Evolutionary conservation across 23 red algal species (phyloP), one percentile per base, ranked within the genome.

Genomic region (Gracilaria gracilis): DNA sequence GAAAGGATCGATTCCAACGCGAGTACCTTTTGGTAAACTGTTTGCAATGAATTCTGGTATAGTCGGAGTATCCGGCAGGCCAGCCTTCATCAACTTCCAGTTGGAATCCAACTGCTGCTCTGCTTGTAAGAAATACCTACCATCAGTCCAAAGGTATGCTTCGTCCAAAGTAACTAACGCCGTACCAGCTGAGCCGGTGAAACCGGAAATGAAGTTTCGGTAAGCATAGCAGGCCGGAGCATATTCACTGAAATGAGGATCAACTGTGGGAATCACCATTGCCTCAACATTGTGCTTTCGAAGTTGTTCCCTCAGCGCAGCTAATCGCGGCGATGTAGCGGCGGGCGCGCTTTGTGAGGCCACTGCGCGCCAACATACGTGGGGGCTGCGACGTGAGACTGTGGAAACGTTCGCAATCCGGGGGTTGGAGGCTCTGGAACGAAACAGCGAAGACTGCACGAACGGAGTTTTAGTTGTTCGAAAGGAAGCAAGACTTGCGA

Each of bases 141-240:
- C 97, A 81, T 99, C 97, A 12, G 97, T 99, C 97, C 97, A 99
- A 13, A 99, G 81, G 73, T 86, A 84, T 21, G 97, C 97, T 20
- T 29, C 85, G 9, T 94, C 78, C 12, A 61, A 8, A 3, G 90
- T 94, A 14, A 99, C 94, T 24, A 99, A 59, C 17, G 90, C 97
- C 12, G 94, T 99, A 23, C 97, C 97, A 25, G 97, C 93, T 9
- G 94, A 96, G 29, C 97, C 97, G 37, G 69, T 92, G 73, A 99
- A 99, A n/a, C 91, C 77, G 21, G 90, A 92, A 14, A 96, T 73
- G 57, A 94, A 99, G 62, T 77, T 75, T 46, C 93, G 88, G 55
- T 93, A 85, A 20, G 80, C 95, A 81, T 81, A 99, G 85, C 81
- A 79, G 0, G 75, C 27, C 0, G 97, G 74, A 21, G 97, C 72